These are phyloP conservation scores for Dioscorea dumetorum DNA, from an alignment of 106 monocot species.

Conservation along the genomic window DNA sequence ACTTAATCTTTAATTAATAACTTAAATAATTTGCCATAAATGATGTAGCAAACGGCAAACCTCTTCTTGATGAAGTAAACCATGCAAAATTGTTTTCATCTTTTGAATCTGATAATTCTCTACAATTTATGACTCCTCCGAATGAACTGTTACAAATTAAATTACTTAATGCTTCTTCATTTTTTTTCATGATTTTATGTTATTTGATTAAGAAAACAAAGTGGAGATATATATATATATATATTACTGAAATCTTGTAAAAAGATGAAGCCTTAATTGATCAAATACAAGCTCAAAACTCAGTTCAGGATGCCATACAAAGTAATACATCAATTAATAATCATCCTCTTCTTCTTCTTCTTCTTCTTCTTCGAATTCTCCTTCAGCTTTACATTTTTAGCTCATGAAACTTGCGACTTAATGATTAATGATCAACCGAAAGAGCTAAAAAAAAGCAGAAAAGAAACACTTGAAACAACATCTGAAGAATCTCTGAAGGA, in stretches of 20 bases:
- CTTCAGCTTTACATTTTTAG: background rate
- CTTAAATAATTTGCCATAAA: too few relatives aligned
- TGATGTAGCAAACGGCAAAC: background rate
- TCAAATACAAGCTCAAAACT: background rate
- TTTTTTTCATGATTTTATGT: background rate
- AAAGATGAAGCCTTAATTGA: background rate
- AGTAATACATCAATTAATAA: background rate
- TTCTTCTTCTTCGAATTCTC: background rate
- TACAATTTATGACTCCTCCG: background rate
- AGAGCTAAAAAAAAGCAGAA: background rate
- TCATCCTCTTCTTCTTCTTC: background rate
- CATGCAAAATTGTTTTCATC: background rate
- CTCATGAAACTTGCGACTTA: too few relatives aligned
- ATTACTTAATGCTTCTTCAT: background rate
- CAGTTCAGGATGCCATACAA: background rate
- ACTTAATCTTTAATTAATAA: background rate
- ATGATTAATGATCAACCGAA: background rate
- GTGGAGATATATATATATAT: background rate
- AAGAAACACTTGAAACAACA: background rate
- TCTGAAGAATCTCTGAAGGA: background rate
- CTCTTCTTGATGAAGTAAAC: background rate
- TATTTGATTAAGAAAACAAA: background rate
- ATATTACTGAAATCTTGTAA: background rate
- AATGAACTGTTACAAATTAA: constrained; percentile 4
- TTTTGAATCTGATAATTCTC: background rate